Evolutionary conservation across 1,284 basidiomycete species (phyloP).

Genomic region (Heimioporus punctisporus): DNA sequence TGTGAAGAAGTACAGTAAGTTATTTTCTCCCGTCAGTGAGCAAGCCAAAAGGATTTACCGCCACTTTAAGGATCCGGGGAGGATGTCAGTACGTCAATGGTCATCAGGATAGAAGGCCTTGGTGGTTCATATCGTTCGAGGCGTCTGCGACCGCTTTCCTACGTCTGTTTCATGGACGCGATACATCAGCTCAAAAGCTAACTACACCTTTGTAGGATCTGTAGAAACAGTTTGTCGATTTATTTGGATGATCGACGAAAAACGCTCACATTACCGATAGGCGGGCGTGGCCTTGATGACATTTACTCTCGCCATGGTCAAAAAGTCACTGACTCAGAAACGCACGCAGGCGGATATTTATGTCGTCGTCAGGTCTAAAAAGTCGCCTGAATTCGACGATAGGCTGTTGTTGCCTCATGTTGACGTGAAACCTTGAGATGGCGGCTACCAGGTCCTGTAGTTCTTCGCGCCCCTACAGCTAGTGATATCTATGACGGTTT

Average conservation of each 20-base stretch:
- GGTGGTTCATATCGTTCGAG: neutral
- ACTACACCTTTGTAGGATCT: neutral
- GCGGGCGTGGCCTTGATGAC: conserved; percentile 6
- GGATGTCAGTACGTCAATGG: conserved; percentile 13
- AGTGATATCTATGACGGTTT: too few relatives aligned
- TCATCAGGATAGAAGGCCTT: conserved; percentile 24
- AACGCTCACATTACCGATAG: conserved; percentile 1
- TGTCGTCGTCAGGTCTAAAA: conserved; percentile 33
- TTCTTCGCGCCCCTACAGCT: too few relatives aligned
- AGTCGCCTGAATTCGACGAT: conserved; percentile 44
- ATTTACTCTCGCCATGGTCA: conserved; percentile 37
- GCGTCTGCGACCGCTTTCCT: neutral
- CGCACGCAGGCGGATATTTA: conserved; percentile 42
- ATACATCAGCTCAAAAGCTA: too few relatives aligned
- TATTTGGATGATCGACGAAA: too few relatives aligned
- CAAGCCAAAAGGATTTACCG: too few relatives aligned
- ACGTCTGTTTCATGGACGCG: neutral
- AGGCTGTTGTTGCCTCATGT: conserved; percentile 38
- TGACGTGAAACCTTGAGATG: conserved; percentile 37
- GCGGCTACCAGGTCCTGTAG: conserved; percentile 23
- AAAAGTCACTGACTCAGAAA: conserved; percentile 5
- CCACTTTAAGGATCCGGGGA: conserved; percentile 10
- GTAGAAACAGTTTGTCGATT: conserved; percentile 14
- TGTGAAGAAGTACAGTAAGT: conserved; percentile 8
- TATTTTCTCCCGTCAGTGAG: too few relatives aligned